phyloP scores from a whole-genome alignment of 78 protist genomes.

The Diacronema lutheri region DNA sequence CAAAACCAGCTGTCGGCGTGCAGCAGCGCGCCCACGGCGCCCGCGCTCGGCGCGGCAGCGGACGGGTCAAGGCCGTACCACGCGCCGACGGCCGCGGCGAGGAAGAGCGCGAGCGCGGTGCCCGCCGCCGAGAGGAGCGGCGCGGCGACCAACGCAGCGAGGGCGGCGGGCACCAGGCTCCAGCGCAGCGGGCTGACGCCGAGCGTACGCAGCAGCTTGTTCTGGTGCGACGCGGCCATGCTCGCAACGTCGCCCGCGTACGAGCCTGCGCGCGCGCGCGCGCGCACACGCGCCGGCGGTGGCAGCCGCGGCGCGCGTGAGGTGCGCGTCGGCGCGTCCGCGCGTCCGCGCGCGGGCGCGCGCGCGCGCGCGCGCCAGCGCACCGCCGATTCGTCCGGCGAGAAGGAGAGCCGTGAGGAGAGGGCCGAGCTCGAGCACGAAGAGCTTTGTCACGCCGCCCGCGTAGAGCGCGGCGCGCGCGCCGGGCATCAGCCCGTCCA shows the following conservation, averaged over 20 bases:
- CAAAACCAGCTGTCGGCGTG: too few relatives aligned
- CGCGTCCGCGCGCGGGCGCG: too few relatives aligned
- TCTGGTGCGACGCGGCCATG: background rate
- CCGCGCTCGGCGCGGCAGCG: too few relatives aligned
- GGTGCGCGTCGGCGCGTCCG: too few relatives aligned
- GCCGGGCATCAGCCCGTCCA: too few relatives aligned
- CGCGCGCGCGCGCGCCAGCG: too few relatives aligned
- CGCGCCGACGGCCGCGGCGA: background rate
- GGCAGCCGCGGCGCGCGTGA: too few relatives aligned
- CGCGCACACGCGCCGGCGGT: too few relatives aligned
- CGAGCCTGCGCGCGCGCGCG: too few relatives aligned
- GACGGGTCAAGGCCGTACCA: too few relatives aligned
- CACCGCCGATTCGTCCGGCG: conserved; percentile 15
- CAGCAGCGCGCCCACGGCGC: too few relatives aligned
- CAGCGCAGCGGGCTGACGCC: background rate
- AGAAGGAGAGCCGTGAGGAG: conserved; percentile 4
- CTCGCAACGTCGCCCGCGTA: background rate
- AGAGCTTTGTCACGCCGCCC: background rate
- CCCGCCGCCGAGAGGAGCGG: background rate
- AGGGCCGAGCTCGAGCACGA: conserved; percentile 17
- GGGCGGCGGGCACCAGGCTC: background rate
- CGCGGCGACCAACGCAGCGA: background rate
- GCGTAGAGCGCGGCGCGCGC: too few relatives aligned
- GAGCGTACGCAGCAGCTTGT: background rate
- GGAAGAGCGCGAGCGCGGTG: background rate